A percentile compares a stretch with the other conserved stretches of the same genome.
These are phyloP conservation scores for Byssochlamys sp. DNA, from an alignment of 2,329 filamentous ascomycete species.

Conservation along the genomic window DNA sequence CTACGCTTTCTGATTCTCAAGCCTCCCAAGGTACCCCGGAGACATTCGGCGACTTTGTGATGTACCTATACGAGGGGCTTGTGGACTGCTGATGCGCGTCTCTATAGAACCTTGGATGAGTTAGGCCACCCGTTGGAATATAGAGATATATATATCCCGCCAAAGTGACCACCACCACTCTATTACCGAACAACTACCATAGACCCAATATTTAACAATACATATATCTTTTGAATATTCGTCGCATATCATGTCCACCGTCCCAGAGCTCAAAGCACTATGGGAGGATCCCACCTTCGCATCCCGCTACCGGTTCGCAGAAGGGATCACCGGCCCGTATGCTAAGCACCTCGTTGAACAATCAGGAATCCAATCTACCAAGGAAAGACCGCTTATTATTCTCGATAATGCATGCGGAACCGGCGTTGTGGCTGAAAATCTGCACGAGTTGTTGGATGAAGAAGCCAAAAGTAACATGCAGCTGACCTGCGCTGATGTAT, in stretches of 20 bases:
- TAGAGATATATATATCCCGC: neutral
- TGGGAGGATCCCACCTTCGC: constrained; percentile 13
- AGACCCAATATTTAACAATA: neutral
- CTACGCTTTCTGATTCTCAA: neutral
- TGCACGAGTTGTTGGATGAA: constrained; percentile 33
- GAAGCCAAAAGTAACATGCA: neutral
- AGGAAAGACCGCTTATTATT: constrained; percentile 22
- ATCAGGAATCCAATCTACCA: constrained; percentile 15
- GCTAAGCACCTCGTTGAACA: constrained; percentile 20
- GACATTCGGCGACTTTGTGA: neutral
- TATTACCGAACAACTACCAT: neutral
- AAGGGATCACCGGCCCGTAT: constrained; percentile 22
- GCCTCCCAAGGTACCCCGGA: neutral
- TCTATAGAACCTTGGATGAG: neutral
- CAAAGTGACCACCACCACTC: neutral
- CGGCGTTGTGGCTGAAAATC: constrained; percentile 40
- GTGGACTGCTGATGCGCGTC: neutral
- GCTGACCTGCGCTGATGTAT: neutral
- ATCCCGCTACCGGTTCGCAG: constrained; percentile 18
- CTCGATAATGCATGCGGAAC: constrained; percentile 48
- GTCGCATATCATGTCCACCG: neutral
- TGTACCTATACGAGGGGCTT: neutral
- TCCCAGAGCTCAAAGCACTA: constrained; percentile 5
- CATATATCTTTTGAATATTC: neutral
- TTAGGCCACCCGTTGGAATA: neutral